Evolutionary conservation across 2,329 filamentous ascomycete species (phyloP).

Genomic region (Pseudocercospora cruenta): DNA sequence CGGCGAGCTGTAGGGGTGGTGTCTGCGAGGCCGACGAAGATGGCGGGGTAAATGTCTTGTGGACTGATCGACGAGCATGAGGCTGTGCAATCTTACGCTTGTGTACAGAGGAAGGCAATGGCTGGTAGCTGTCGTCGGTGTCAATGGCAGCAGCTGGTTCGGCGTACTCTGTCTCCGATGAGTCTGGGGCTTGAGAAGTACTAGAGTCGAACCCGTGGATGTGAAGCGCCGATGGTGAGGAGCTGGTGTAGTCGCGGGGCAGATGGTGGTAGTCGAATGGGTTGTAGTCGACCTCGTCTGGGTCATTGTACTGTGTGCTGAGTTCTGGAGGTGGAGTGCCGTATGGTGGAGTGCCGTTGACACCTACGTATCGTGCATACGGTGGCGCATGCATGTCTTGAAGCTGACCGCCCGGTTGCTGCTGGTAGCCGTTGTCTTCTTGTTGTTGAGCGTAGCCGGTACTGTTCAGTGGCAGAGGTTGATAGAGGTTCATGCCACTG

Average conservation of each 20-base stretch:
- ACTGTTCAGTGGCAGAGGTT: not conserved
- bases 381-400: not conserved
- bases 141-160: not conserved
- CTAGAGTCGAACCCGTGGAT: not conserved
- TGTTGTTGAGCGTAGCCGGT: not conserved
- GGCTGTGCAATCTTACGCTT: slow-evolving; percentile 18
- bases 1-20: not conserved
- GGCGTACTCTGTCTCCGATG: not conserved
- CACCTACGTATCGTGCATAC: not conserved
- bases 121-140: slow-evolving; percentile 3
- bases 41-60: not conserved
- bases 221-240: not conserved
- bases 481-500: not conserved
- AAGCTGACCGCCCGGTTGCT: not conserved
- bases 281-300: not conserved
- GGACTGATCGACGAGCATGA: not conserved
- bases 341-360: slow-evolving; percentile 10
- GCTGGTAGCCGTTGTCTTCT: not conserved
- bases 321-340: not conserved
- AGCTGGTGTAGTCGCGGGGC: not conserved
- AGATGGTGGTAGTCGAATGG: not conserved
- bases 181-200: not conserved
- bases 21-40: slow-evolving; percentile 7
- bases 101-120: slow-evolving; percentile 6
- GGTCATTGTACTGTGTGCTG: not conserved